phyloP scores from a whole-genome alignment of 257 asterid species.

The Solanum bulbocastanum region DNA sequence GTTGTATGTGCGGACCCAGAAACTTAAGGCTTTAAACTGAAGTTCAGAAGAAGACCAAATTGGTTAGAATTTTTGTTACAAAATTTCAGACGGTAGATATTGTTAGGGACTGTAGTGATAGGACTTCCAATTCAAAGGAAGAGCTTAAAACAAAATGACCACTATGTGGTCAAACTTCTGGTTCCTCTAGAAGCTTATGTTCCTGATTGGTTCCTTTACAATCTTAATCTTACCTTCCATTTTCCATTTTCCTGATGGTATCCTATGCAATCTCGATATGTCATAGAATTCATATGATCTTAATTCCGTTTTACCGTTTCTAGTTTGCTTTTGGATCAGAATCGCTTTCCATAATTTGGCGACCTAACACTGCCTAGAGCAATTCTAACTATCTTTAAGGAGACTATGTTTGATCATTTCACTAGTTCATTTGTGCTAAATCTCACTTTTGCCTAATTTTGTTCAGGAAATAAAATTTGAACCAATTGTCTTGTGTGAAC shows the following conservation, averaged over 20 bases:
- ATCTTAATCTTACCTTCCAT: not conserved
- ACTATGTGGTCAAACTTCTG: not conserved
- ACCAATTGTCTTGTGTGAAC: slow-evolving; percentile 91
- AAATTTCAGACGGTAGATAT: not conserved
- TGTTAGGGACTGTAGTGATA: not conserved
- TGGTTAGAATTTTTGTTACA: not conserved
- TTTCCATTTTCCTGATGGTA: not conserved
- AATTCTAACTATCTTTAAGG: not conserved
- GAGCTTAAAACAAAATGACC: not conserved
- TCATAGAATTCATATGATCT: not conserved
- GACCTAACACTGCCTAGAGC: not conserved
- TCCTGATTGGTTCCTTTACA: not conserved
- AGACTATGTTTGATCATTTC: not conserved
- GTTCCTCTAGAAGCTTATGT: not conserved
- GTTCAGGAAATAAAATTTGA: slow-evolving; percentile 84
- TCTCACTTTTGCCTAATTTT: not conserved
- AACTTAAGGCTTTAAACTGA: not conserved
- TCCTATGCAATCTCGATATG: not conserved
- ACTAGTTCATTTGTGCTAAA: not conserved
- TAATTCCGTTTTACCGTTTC: not conserved
- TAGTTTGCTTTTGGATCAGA: not conserved
- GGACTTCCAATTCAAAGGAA: not conserved
- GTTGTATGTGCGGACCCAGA: not conserved
- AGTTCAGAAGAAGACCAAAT: not conserved
- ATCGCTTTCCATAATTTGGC: not conserved